Evolutionary conservation across 495 filamentous ascomycete genomes (phyloP).

Genomic region (Neurospora pannonica): DNA sequence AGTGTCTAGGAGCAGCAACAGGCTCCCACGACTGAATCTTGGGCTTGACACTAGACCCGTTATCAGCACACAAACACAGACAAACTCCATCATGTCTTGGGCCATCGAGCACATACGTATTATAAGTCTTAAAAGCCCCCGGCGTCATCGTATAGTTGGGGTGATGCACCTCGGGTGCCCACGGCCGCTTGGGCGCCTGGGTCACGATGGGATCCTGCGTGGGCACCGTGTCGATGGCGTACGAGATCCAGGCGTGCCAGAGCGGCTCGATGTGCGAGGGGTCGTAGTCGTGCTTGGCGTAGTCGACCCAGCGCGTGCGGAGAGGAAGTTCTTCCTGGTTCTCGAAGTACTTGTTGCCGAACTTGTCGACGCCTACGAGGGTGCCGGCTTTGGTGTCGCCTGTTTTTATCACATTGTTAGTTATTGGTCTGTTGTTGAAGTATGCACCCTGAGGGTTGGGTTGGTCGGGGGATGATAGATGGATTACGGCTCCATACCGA

Average conservation of each 20-base stretch:
- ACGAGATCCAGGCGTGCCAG: constrained; percentile 97
- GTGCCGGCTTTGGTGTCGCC: constrained; percentile 96
- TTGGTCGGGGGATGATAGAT: not conserved
- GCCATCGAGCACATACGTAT: constrained; percentile 89
- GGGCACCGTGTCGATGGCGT: constrained; percentile 83
- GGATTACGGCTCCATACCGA: constrained; percentile 46
- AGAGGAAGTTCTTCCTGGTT: constrained; percentile 92
- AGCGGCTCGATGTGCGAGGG: constrained; percentile 91
- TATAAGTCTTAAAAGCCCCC: constrained; percentile 85
- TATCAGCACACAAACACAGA: not conserved
- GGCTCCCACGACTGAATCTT: constrained; percentile 34
- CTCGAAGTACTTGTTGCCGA: constrained; percentile 96
- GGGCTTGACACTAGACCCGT: constrained; percentile 20
- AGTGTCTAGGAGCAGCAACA: constrained; percentile 21
- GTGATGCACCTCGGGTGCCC: constrained; percentile 64
- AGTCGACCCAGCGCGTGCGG: constrained; percentile 96
- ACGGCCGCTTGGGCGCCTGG: constrained; percentile 54
- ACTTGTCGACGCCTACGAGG: constrained; percentile 76
- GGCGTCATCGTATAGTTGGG: constrained; percentile 64
- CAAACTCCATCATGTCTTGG: not conserved
- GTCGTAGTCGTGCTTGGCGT: constrained; percentile 78
- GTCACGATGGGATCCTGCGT: constrained; percentile 53
- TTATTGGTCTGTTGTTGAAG: no score
- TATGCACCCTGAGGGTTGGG: not conserved
- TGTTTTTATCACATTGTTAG: no score